Conservation (phyloP, 1,284 basidiomycete species). For the Rhodotorula sp. region DNA sequence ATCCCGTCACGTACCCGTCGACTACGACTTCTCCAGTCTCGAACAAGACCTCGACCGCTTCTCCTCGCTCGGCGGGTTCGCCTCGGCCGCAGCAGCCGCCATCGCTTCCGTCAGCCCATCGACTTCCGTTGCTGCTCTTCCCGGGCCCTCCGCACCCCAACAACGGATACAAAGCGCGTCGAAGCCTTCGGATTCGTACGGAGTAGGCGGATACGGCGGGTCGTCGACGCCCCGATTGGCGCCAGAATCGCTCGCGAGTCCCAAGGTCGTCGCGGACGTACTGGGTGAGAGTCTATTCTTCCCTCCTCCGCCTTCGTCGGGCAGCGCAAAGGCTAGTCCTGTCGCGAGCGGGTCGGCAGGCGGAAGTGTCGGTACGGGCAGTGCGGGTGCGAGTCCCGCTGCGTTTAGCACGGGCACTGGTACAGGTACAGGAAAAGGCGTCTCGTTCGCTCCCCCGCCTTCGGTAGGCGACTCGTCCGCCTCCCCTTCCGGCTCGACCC, state of each 20-base stretch:
- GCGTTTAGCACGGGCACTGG: background rate
- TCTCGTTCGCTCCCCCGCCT: background rate
- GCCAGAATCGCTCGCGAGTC: slow-evolving; percentile 18
- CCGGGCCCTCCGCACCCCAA: background rate
- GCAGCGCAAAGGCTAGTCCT: slow-evolving; percentile 1
- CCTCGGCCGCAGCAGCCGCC: slow-evolving; percentile 36
- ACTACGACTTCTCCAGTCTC: slow-evolving; percentile 38
- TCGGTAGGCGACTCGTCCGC: background rate
- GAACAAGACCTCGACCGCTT: slow-evolving; percentile 39
- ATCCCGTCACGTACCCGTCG: slow-evolving; percentile 9
- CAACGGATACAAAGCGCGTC: background rate
- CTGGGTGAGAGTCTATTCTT: slow-evolving; percentile 29
- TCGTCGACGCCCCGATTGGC: slow-evolving; percentile 9
- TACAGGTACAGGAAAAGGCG: background rate
- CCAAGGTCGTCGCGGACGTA: slow-evolving; percentile 28
- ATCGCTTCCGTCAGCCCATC: slow-evolving; percentile 34
- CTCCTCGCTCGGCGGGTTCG: slow-evolving; percentile 33
- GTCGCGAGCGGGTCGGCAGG: background rate
- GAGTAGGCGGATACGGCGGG: slow-evolving; percentile 33
- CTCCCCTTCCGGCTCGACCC: slow-evolving; percentile 23
- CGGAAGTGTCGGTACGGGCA: background rate
- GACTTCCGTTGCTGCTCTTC: background rate
- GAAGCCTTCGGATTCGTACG: slow-evolving; percentile 23
- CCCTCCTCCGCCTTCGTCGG: slow-evolving; percentile 1
- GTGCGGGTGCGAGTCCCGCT: background rate